A percentile compares a stretch with the other conserved stretches of the same genome.
Evolutionary conservation across 2,329 filamentous ascomycete species (phyloP).

Genomic region (Ophiocordyceps unilateralis): DNA sequence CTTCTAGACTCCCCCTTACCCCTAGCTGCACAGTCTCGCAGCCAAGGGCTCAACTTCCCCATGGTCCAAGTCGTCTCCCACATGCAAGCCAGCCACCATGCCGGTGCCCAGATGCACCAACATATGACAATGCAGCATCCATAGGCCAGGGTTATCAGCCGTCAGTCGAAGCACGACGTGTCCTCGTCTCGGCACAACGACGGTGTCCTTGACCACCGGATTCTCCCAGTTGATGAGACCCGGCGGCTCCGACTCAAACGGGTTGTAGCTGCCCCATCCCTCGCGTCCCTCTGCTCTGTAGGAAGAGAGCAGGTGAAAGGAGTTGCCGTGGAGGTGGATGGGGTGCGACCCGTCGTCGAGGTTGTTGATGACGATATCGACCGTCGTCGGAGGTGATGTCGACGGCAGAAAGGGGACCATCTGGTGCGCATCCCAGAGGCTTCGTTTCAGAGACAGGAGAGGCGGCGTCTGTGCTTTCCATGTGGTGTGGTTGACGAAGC

Average conservation of each 20-base stretch:
- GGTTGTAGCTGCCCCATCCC: conserved; percentile 11
- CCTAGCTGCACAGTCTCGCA: conserved; percentile 3
- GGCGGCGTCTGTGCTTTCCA: conserved; percentile 9
- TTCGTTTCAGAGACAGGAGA: conserved; percentile 6
- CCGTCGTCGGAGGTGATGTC: conserved; percentile 2
- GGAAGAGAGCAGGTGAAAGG: conserved; percentile 25
- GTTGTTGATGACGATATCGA: conserved; percentile 15
- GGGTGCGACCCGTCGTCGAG: conserved; percentile 15
- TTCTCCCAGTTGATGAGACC: conserved; percentile 4
- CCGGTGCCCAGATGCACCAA: conserved; percentile 10
- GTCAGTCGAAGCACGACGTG: conserved; percentile 9
- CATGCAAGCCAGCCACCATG: conserved; percentile 10
- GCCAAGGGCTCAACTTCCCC: background rate
- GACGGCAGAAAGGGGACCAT: conserved; percentile 6
- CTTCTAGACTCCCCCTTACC: background rate
- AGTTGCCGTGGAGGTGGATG: conserved; percentile 38
- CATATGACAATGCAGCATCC: conserved; percentile 14
- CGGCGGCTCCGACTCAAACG: conserved; percentile 4
- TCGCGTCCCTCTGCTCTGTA: conserved; percentile 5
- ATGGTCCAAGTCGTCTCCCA: conserved; percentile 8
- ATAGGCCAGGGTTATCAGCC: conserved; percentile 10
- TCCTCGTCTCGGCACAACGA: conserved; percentile 18
- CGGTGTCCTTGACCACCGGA: conserved; percentile 17
- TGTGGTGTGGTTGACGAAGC: conserved; percentile 10
- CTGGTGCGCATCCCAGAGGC: conserved; percentile 8